Conservation (phyloP, 352 stramenopile genomes). For the Phytophthora megakarya region DNA sequence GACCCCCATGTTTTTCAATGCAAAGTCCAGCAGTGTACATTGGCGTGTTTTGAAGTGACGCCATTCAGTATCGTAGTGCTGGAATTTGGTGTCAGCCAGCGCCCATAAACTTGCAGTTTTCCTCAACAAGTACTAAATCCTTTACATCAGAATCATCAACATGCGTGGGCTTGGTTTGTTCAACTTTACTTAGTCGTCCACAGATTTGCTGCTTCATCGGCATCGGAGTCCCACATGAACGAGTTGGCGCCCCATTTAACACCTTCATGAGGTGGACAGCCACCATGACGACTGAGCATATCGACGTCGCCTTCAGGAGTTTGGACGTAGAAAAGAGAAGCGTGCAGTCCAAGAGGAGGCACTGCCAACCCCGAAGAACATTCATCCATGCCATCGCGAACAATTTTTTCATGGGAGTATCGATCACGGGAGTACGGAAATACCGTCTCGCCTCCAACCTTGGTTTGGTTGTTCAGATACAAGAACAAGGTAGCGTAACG, state of each 20-base stretch:
- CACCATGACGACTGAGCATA: constrained; percentile 73
- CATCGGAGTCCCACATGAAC: constrained; percentile 88
- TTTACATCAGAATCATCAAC: too few relatives aligned
- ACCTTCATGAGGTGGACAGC: constrained; percentile 79
- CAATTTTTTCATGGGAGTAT: constrained; percentile 69
- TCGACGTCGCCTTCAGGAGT: constrained; percentile 76
- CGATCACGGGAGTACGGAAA: constrained; percentile 91
- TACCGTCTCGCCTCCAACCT: constrained; percentile 96
- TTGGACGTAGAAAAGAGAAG: constrained; percentile 85
- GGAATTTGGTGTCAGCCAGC: too few relatives aligned
- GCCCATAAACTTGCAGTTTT: too few relatives aligned
- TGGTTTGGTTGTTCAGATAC: constrained; percentile 96
- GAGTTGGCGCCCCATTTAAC: constrained; percentile 85
- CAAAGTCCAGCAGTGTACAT: too few relatives aligned
- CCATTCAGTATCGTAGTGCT: too few relatives aligned
- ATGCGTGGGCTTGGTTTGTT: too few relatives aligned
- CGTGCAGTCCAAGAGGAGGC: constrained; percentile 67
- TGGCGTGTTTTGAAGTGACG: too few relatives aligned
- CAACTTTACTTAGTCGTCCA: constrained; percentile 78
- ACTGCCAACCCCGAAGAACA: constrained; percentile 79
- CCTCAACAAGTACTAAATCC: too few relatives aligned
- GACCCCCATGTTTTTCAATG: too few relatives aligned
- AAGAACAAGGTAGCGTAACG: constrained; percentile 96
- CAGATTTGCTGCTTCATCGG: constrained; percentile 72
- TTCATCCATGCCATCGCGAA: constrained; percentile 78